Percentiles rank a stretch among this genome's conserved stretches.
Evolutionary conservation across 768 basidiomycete species (phyloP).

Genomic region (Tricholoma matsutake): DNA sequence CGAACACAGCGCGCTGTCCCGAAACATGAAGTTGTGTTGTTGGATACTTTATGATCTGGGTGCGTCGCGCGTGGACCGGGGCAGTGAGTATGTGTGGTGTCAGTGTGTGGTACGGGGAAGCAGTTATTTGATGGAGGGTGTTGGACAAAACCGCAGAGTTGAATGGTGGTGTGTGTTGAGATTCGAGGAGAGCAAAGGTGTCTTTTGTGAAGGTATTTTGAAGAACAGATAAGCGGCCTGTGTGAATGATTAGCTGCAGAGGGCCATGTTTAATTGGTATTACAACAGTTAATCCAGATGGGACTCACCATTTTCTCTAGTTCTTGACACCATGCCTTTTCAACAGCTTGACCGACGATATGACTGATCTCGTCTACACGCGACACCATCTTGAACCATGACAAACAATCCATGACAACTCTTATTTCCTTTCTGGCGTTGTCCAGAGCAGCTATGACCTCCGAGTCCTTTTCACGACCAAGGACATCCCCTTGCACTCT

Average conservation of each 20-base stretch:
- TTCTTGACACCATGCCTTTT: slow-evolving; percentile 40
- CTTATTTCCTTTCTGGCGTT: slow-evolving; percentile 36
- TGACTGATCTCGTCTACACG: slow-evolving; percentile 44
- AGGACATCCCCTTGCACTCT: slow-evolving; percentile 37
- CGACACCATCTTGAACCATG: slow-evolving; percentile 46
- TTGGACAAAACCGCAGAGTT: slow-evolving; percentile 60
- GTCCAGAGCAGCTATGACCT: slow-evolving; percentile 35
- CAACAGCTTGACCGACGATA: slow-evolving; percentile 34
- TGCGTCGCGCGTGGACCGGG: slow-evolving; percentile 50
- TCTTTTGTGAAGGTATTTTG: slow-evolving; percentile 43
- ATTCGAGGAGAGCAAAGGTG: slow-evolving; percentile 37
- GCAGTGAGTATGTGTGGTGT: slow-evolving; percentile 42
- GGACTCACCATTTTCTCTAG: slow-evolving; percentile 48
- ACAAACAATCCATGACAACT: slow-evolving; percentile 38
- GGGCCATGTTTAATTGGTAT: not conserved
- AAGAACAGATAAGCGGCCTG: slow-evolving; percentile 51
- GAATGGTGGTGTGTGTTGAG: slow-evolving; percentile 36
- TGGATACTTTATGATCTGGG: slow-evolving; percentile 52
- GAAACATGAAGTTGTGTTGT: slow-evolving; percentile 60
- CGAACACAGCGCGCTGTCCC: slow-evolving; percentile 56
- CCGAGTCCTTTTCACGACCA: slow-evolving; percentile 16
- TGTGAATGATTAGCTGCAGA: slow-evolving; percentile 61
- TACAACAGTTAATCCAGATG: not conserved
- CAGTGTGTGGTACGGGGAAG: slow-evolving; percentile 45
- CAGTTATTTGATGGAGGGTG: slow-evolving; percentile 47